These are phyloP conservation scores for Ilyonectria mors-panacis DNA, from an alignment of 2,329 filamentous ascomycete species.

Conservation along the genomic window DNA sequence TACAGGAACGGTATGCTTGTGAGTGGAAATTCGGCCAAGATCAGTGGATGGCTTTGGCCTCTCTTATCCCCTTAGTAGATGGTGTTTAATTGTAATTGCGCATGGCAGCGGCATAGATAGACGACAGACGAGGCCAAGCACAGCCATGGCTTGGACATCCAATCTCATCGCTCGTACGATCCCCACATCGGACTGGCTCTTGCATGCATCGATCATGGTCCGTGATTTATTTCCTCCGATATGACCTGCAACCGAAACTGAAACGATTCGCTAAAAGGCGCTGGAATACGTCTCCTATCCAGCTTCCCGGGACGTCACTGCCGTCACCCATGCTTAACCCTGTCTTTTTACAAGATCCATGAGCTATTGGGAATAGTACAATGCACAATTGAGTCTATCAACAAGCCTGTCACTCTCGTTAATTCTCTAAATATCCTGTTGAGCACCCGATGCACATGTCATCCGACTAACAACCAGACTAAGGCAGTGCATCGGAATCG, in stretches of 20 bases:
- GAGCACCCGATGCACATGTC: neutral
- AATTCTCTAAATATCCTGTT: neutral
- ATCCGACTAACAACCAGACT: neutral
- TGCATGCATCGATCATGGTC: slow-evolving; percentile 1
- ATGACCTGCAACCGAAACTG: neutral
- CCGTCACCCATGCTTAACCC: neutral
- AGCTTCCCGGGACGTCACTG: neutral
- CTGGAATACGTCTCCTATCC: neutral
- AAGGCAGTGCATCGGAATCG: neutral
- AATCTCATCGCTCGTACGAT: slow-evolving; percentile 24
- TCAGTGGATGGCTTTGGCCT: too few species aligned
- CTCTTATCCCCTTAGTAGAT: too few species aligned
- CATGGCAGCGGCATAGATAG: neutral
- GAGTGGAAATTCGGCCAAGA: too few species aligned
- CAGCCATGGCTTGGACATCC: slow-evolving; percentile 1
- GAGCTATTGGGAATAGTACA: neutral
- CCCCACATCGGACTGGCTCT: neutral
- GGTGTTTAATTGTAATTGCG: too few species aligned
- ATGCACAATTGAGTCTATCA: neutral
- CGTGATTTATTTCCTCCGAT: neutral
- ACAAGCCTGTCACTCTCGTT: neutral
- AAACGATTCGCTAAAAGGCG: neutral
- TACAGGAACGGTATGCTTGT: too few species aligned
- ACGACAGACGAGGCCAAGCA: neutral
- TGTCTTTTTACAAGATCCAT: neutral